Base-by-base conservation (phyloP, 2,329 filamentous ascomycete genomes). In the Epichloe festucae region DNA sequence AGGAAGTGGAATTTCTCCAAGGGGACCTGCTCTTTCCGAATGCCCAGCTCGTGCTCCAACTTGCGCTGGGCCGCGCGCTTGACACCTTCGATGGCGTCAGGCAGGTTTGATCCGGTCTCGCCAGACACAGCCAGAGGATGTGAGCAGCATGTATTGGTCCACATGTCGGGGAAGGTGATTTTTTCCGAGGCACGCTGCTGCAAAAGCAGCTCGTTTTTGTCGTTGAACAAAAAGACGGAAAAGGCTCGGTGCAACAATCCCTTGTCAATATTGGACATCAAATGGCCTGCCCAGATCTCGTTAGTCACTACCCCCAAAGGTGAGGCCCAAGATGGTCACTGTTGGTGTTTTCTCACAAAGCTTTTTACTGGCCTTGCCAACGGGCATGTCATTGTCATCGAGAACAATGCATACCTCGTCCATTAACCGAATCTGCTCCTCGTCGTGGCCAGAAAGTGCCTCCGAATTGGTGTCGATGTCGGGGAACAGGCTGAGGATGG, bases 131-230 rank as follows among this genome's bases (percentile, higher is more conserved):
- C 87, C 55, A 98, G 78, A 5, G 93, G 93, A 70, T 98, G 93
- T 40, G 93, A 98, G 76, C 93, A 98, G 78, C 93, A 98, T 35
- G 93, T 98, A 73, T 98, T 98, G 57, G 93, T 98, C 93, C 93
- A 98, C 85, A 96, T 90, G 67, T 95, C 89, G 47, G 93, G 91
- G 73, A 98, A 98, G 6, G 93, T 98, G 65, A 98, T 98, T 98
- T 98, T 98, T 74, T 97, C 91, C 41, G 83, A 75, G 31, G 93
- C 93, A 59, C 93, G 87, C 75, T 97, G 93, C 73, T 98, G 93
- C 49, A 98, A 82, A 44, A 98, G 85, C 54, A 97, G 76, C 62
- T 89, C 85, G 70, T 96, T 94, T 66, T 93, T 79, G 55, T 87
- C 85, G 72, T 97, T 89, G 76, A 98, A 98, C 59, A 98, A 83